Evolutionary conservation across 495 filamentous ascomycete species (phyloP).

Genomic region (Penicillium waksmanii): DNA sequence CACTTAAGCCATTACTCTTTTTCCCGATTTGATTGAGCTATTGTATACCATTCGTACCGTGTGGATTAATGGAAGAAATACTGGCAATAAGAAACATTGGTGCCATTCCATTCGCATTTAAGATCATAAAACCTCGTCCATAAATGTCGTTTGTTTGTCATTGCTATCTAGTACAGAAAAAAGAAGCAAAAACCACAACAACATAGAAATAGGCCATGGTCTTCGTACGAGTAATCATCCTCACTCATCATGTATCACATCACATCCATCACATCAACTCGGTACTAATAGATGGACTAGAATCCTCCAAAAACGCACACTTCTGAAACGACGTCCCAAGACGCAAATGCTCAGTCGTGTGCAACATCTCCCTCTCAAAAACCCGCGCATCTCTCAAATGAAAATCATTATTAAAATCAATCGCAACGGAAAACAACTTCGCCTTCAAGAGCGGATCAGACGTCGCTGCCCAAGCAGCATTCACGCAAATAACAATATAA

Average conservation of each 20-base stretch:
- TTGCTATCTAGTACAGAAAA: too few relatives aligned
- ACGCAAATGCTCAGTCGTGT: slow-evolving; percentile 18
- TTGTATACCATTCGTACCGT: neutral
- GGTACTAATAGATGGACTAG: too few relatives aligned
- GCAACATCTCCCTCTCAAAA: slow-evolving; percentile 12
- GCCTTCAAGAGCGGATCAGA: slow-evolving; percentile 20
- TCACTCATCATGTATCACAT: neutral
- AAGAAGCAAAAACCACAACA: too few relatives aligned
- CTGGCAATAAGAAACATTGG: neutral
- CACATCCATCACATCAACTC: too few relatives aligned
- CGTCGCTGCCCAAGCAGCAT: slow-evolving; percentile 34
- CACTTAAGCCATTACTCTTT: slow-evolving; percentile 12
- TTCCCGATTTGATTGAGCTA: neutral
- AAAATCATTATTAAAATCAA: slow-evolving; percentile 39
- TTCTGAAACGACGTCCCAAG: slow-evolving; percentile 14
- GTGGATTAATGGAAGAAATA: neutral
- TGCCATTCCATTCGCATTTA: neutral
- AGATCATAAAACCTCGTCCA: neutral
- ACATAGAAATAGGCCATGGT: too few relatives aligned
- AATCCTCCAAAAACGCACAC: slow-evolving; percentile 5
- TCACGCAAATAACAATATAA: slow-evolving; percentile 35
- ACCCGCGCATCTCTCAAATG: neutral
- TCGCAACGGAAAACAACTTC: slow-evolving; percentile 18
- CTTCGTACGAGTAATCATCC: neutral
- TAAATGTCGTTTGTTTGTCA: neutral